Base-by-base conservation (phyloP, 768 basidiomycete genomes). In the Pilatotrama ljubarskyi region DNA sequence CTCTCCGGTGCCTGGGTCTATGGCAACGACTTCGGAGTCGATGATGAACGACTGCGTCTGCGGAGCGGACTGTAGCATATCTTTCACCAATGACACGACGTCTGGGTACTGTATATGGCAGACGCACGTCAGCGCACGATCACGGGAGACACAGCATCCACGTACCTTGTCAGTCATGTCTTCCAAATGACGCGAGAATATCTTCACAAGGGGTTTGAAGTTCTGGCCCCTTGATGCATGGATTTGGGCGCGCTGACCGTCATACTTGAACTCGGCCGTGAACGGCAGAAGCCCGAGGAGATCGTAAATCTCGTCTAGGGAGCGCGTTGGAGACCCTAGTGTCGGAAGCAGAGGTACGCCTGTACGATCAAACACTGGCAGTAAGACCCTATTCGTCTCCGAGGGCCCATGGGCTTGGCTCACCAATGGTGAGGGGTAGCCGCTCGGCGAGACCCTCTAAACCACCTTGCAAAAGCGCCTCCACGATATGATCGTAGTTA, bases 171-270 rank as follows among this genome's bases (percentile, higher is more conserved):
- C 84, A 1, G 92, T 94, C 94, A 95, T 95, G 67, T 94, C 87
- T 74, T 95, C 93, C 32, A 96, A 77, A 77, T 94, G 92, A 55
- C 93, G 85, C 59, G 90, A 92, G 76, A 96, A 96, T 49, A 95
- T 78, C 52, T 84, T 82, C 41, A 92, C 80, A 10, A 64, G 67
- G 29, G 68, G 53, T 11, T 69, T 65, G 32, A 69, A 76, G 32
- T 72, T 67, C 3, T 71, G 66, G 14, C 68, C 68, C 62, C 63
- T 71, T 42, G 53, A 68, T 13, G 79, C 87, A 69, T 91, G 90
- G n/a, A 91, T 86, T 72, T 92, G 91, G 18, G 88, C 91, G 49
- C 89, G 82, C 68, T 92, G 90, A 18, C 89, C 95, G 66, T 97
- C 95, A 67, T 95, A 91, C 73, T 96, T 97, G 70, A 90, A 91